phyloP scores from a whole-genome alignment of 345 rosid genomes.

The Erucastrum elatum region DNA sequence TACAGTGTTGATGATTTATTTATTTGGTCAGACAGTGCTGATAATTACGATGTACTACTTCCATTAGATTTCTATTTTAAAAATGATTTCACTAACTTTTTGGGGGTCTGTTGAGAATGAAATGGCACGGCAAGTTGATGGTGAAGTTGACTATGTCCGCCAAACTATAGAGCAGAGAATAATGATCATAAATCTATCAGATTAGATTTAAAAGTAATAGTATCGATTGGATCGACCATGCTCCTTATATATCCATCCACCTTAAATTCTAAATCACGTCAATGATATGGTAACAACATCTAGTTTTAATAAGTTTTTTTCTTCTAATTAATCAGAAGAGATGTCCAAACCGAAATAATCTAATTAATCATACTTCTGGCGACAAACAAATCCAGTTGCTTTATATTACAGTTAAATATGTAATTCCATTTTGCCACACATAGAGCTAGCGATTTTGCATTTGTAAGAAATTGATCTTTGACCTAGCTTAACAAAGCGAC shows the following conservation, averaged over 20 bases:
- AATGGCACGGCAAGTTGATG: slow-evolving; percentile 22
- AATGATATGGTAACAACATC: background rate
- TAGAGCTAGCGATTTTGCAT: background rate
- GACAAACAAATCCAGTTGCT: too few species aligned
- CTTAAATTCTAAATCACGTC: slow-evolving; percentile 14
- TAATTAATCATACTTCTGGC: too few species aligned
- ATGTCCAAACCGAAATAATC: too few species aligned
- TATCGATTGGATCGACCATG: background rate
- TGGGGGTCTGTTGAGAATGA: slow-evolving; percentile 22
- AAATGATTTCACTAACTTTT: slow-evolving; percentile 22
- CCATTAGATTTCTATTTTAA: background rate
- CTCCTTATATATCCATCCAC: slow-evolving; percentile 8
- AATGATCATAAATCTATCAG: slow-evolving; percentile 1
- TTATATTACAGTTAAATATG: too few species aligned
- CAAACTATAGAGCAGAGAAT: background rate
- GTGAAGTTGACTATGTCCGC: slow-evolving; percentile 22
- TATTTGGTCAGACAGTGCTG: slow-evolving; percentile 2
- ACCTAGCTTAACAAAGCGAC: too few species aligned
- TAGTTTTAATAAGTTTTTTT: background rate
- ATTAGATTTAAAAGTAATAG: background rate
- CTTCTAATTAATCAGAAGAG: too few species aligned
- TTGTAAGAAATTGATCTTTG: too few species aligned
- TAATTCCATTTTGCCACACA: too few species aligned
- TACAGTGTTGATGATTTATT: background rate
- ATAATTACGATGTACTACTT: slow-evolving; percentile 1